Evolutionary conservation across 2,329 filamentous ascomycete genomes (phyloP).

Genomic region (Thermothelomyces thermophilus): DNA sequence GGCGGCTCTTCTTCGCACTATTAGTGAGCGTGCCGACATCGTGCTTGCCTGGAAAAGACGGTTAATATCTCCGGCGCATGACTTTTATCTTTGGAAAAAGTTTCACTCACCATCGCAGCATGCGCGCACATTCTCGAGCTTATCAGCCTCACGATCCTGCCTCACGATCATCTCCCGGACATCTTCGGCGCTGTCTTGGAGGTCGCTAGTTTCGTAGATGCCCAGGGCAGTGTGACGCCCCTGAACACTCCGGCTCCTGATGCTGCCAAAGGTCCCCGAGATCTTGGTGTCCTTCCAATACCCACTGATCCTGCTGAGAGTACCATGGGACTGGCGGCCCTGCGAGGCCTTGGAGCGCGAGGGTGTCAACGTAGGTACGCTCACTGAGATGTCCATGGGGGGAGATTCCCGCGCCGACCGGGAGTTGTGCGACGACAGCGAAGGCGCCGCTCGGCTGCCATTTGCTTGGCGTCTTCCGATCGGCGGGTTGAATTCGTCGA

Average conservation of each 20-base stretch:
- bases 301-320: slow-evolving; percentile 52
- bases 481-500: slow-evolving; percentile 76
- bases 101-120: slow-evolving; percentile 84
- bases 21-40: slow-evolving; percentile 58
- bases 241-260: slow-evolving; percentile 46
- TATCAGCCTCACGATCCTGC: slow-evolving; percentile 68
- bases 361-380: slow-evolving; percentile 51
- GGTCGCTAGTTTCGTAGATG: slow-evolving; percentile 49
- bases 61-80: slow-evolving; percentile 16
- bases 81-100: not conserved
- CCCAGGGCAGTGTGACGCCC: slow-evolving; percentile 34
- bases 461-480: slow-evolving; percentile 38
- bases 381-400: slow-evolving; percentile 41
- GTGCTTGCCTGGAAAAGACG: slow-evolving; percentile 57
- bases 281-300: slow-evolving; percentile 49
- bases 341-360: slow-evolving; percentile 34
- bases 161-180: slow-evolving; percentile 71
- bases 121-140: slow-evolving; percentile 88
- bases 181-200: slow-evolving; percentile 77
- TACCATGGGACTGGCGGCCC: slow-evolving; percentile 34
- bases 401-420: slow-evolving; percentile 62
- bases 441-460: slow-evolving; percentile 52
- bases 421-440: slow-evolving; percentile 75
- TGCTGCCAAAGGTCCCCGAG: slow-evolving; percentile 46
- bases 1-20: slow-evolving; percentile 40